Evolutionary conservation across 129 eudicot species (phyloP).

Genomic region (Helianthus tuberosus): DNA sequence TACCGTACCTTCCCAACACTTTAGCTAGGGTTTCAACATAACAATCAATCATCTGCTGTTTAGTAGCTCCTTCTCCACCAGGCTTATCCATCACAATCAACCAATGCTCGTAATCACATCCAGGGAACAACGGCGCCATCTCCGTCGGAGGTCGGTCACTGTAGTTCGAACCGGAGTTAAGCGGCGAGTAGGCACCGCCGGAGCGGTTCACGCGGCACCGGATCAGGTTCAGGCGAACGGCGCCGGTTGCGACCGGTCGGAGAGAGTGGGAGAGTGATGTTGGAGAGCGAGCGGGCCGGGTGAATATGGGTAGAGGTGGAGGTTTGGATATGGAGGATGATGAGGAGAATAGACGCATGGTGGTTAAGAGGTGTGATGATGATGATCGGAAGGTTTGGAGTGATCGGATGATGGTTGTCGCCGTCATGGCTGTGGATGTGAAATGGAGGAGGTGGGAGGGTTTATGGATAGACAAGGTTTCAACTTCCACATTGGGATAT

Average conservation of each 20-base stretch:
- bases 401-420: conserved; percentile 43
- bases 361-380: conserved; percentile 17
- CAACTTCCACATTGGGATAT: no score
- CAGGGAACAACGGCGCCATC: conserved; percentile 96
- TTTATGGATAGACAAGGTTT: conserved; percentile 19
- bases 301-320: conserved; percentile 47
- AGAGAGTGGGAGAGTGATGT: conserved; percentile 51
- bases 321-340: conserved; percentile 46
- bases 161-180: conserved; percentile 73
- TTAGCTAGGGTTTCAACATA: conserved; percentile 81
- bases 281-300: conserved; percentile 39
- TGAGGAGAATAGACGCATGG: conserved; percentile 48
- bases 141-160: conserved; percentile 96
- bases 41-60: conserved; percentile 88
- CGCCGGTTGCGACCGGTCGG: conserved; percentile 21
- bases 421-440: conserved; percentile 38
- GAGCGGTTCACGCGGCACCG: conserved; percentile 77
- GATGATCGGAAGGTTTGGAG: conserved; percentile 41
- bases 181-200: conserved; percentile 86
- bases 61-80: conserved; percentile 85
- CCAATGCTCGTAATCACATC: conserved; percentile 98
- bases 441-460: conserved; percentile 23
- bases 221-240: conserved; percentile 47
- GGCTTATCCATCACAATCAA: conserved; percentile 94
- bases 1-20: conserved; percentile 69